Evolutionary conservation across 805 yeast species (phyloP).

Genomic region (Monosporozyma aquatica): DNA sequence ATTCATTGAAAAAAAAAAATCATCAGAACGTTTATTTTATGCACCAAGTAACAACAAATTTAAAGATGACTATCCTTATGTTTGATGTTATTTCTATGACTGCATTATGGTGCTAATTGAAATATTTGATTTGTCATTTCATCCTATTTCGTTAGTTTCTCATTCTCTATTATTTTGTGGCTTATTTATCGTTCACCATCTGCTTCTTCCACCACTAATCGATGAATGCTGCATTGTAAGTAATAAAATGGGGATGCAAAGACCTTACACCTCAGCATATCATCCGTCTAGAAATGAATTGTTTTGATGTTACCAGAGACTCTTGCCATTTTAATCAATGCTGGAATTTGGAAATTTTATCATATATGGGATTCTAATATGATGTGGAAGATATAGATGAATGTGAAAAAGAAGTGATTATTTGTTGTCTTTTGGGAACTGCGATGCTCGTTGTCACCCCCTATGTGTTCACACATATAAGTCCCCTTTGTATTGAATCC

Average conservation of each 20-base stretch:
- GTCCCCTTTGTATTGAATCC: too few relatives aligned
- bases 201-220: not conserved
- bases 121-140: not conserved
- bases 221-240: not conserved
- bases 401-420: not conserved
- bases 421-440: not conserved
- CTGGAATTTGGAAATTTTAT: not conserved
- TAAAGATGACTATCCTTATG: not conserved
- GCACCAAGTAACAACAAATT: not conserved
- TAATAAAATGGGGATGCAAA: not conserved
- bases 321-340: too few relatives aligned
- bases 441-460: not conserved
- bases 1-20: not conserved
- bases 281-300: not conserved
- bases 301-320: not conserved
- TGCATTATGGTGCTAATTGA: not conserved
- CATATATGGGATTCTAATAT: not conserved
- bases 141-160: not conserved
- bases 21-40: not conserved
- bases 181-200: not conserved
- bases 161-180: not conserved
- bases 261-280: not conserved
- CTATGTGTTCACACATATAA: not conserved
- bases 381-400: not conserved
- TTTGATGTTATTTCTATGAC: not conserved